Conservation (phyloP, 1,284 basidiomycete species). For the Gymnopus androsaceus region DNA sequence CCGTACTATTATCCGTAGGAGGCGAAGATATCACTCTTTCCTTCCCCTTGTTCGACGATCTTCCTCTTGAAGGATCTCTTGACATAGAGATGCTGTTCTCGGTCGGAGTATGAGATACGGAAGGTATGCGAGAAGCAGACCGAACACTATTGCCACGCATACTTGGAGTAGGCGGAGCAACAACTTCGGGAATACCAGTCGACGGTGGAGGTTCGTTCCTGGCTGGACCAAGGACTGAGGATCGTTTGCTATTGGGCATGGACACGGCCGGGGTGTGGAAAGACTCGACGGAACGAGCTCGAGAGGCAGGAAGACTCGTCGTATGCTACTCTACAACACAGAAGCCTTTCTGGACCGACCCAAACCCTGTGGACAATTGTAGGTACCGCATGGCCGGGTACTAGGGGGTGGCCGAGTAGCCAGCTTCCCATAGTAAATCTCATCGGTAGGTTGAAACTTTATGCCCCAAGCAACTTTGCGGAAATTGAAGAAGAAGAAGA, state of each 20-base stretch:
- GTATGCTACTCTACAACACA: too few relatives aligned
- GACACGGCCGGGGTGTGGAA: conserved; percentile 15
- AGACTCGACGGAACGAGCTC: conserved; percentile 19
- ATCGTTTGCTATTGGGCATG: conserved; percentile 12
- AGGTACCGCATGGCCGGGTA: too few relatives aligned
- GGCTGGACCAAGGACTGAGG: conserved; percentile 9
- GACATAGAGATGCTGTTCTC: neutral
- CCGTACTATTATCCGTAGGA: neutral
- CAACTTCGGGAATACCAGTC: conserved; percentile 1
- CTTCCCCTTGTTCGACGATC: conserved; percentile 7
- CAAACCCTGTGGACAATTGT: too few relatives aligned
- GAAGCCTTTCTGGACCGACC: too few relatives aligned
- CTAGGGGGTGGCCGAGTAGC: too few relatives aligned
- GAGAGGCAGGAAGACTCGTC: conserved; percentile 18
- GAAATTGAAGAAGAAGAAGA: conserved; percentile 22
- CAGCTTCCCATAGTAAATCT: too few relatives aligned
- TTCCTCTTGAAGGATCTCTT: conserved; percentile 6
- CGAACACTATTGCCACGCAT: neutral
- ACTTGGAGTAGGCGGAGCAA: neutral
- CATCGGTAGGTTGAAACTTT: too few relatives aligned
- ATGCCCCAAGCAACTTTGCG: conserved; percentile 34
- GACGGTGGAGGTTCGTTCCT: conserved; percentile 6
- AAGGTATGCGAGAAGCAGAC: neutral
- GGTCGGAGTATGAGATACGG: conserved; percentile 5
- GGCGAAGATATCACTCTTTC: conserved; percentile 8